Evolutionary conservation across 2,329 filamentous ascomycete genomes (phyloP), one percentile per base, ranked within the genome.

Genomic region (Cladosporium halotolerans): DNA sequence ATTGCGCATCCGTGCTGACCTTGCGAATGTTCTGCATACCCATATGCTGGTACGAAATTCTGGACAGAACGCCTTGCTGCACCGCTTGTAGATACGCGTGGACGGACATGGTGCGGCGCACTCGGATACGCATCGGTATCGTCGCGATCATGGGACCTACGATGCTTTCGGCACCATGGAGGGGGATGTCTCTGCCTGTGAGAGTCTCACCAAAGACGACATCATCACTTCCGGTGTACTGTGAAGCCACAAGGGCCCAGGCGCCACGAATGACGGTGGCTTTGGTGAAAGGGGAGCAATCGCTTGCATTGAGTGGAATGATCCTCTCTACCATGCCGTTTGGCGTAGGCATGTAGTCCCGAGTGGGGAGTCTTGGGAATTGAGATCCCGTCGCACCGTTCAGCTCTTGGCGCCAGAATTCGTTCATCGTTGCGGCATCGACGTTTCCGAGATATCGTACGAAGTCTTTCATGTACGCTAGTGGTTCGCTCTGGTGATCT

Each of bases 241-340:
- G 77, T 0, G 78, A 76, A 3, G 83, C 72, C 0, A 78, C 73
- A 54, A 79, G 74, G 0, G 79, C 76, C 79, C 81, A 84, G 0
- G 79, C 79, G 0, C 78, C 75, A 61, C 81, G 81, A 33, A 83
- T 69, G 3, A 83, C 72, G 0, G 77, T 64, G 36, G 38, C 62
- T 56, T 19, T 56, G 9, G 65, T 66, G 47, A 68, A 62, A 2
- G 48, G 48, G 4, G 48, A 10, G 70, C 71, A 38, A 66, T 71
- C 23, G 69, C 64, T n/a, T 66, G 58, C 31, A 10, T 50, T 34
- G 46, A 54, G 44, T 4, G 48, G 23, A 14, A 63, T 58, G 4
- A 60, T 59, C 2, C 60, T 55, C 11, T 60, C 40, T 1, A 70
- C 43, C 32, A 61, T 63, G 5, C 63, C 58, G 13, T 65, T 58